Evolutionary conservation across 306 rosid genomes (phyloP).

Genomic region (Prunus armeniaca): DNA sequence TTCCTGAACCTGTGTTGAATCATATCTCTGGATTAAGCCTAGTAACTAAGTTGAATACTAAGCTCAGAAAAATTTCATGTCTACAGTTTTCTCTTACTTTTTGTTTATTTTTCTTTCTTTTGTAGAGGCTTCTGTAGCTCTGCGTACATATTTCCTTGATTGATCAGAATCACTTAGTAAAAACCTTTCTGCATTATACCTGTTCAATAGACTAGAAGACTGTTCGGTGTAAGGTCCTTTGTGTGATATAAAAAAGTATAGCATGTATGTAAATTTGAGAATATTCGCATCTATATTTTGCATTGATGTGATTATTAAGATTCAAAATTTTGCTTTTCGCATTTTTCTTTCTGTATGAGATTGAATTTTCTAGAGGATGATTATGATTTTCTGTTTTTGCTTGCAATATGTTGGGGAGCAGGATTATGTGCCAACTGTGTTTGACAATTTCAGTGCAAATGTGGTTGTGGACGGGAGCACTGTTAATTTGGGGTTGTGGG

Average conservation of each 20-base stretch:
- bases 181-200: not conserved
- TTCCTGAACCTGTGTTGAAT: not conserved
- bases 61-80: not conserved
- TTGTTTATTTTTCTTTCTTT: not conserved
- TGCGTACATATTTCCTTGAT: not conserved
- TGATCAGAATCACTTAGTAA: not conserved
- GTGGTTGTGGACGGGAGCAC: conserved; percentile 99
- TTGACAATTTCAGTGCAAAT: conserved; percentile 97
- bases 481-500: conserved; percentile 95
- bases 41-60: not conserved
- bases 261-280: not conserved
- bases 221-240: not conserved
- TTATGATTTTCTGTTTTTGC: conserved; percentile 33
- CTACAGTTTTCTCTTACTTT: not conserved
- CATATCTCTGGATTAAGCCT: not conserved
- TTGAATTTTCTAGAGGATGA: conserved; percentile 12
- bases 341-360: not conserved
- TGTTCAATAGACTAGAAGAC: not conserved
- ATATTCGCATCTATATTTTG: not conserved
- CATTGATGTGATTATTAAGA: not conserved
- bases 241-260: not conserved
- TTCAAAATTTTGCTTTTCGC: not conserved
- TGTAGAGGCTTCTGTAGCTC: not conserved
- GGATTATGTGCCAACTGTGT: conserved; percentile 97
- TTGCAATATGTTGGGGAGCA: conserved; percentile 36